Conservation (phyloP, 106 monocot species). For the Cymbidium sinense region DNA sequence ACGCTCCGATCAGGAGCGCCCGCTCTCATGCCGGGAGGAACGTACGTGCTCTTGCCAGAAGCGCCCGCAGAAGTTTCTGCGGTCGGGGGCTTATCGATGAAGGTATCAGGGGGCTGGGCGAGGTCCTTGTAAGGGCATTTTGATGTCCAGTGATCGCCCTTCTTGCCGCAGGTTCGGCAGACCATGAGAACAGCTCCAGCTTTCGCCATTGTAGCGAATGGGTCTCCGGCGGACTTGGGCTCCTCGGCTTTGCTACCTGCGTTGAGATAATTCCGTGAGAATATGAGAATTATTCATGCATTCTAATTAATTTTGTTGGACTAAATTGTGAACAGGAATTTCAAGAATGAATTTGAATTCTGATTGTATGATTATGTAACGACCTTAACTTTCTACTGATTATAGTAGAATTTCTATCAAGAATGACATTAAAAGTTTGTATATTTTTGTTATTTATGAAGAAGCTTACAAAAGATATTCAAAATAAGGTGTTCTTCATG, state of each 20-base stretch:
- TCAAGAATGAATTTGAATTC: too few relatives aligned
- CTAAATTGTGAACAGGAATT: too few relatives aligned
- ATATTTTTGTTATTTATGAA: too few relatives aligned
- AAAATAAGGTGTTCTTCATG: too few relatives aligned
- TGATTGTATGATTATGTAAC: too few relatives aligned
- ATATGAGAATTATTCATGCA: too few relatives aligned
- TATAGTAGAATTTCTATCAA: too few relatives aligned
- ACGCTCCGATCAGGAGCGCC: constrained; percentile 37
- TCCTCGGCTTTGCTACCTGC: constrained; percentile 68
- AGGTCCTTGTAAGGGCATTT: constrained; percentile 89
- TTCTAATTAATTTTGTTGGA: too few relatives aligned
- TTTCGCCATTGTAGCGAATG: constrained; percentile 29
- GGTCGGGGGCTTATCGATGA: constrained; percentile 37
- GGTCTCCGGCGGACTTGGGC: constrained; percentile 46
- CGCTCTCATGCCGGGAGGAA: constrained; percentile 57
- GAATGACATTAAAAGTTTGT: too few relatives aligned
- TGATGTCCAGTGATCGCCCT: constrained; percentile 94
- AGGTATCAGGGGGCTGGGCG: constrained; percentile 34
- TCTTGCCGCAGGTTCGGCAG: constrained; percentile 79
- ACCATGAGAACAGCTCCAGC: constrained; percentile 75
- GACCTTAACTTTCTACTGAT: too few relatives aligned
- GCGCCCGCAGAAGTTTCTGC: constrained; percentile 20
- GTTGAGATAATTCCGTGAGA: neutral
- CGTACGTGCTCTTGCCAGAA: constrained; percentile 38
- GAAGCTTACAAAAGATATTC: too few relatives aligned